Base-by-base conservation (phyloP, 257 asterid genomes). In the Jasminum sambac region DNA sequence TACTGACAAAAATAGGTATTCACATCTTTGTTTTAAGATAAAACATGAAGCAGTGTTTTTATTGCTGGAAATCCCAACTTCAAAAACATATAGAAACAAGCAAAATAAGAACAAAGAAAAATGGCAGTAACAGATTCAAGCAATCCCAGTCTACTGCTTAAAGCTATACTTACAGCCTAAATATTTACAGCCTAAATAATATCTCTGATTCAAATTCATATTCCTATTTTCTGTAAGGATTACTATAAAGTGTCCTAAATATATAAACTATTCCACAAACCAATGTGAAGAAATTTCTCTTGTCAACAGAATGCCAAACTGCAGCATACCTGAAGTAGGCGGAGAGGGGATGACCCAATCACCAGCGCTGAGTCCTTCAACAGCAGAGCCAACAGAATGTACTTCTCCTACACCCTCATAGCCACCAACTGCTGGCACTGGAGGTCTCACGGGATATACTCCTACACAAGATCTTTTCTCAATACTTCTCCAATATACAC, bases 351-450 rank as follows among this genome's bases (percentile, higher is more conserved):
- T 91, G 72, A 95, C 99, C 96, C 85, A 88, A 80, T 95, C 96
- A 5, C 99, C 98, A 0, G 87, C 86, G 55, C 79, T 55, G 64
- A 91, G 74, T 57, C 84, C 82, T 81, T 85, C 73, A 26, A 95
- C 98, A 26, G 89, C 87, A 76, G 95, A 76, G 44, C 98, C 99
- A 5, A 89, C 86, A 25, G 85, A 79, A 75, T 89, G 84, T 17
- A 95, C 93, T 78, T 89, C 96, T 57, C 97, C 99, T n/a, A 95
- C 95, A 41, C 99, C 99, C 78, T 91, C 99, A 69, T 95, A 95
- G 38, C 99, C 99, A 26, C 98, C 99, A 44, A 91, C 83, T 12
- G 99, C 99, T 64, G 99, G 99, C 70, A 89, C 75, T 4, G 88
- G 82, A 6, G 99, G 99, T 80, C 97, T 84, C 79, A 95, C 97